Conservation (phyloP, 345 rosid species). For the Zanthoxylum bungeanum region DNA sequence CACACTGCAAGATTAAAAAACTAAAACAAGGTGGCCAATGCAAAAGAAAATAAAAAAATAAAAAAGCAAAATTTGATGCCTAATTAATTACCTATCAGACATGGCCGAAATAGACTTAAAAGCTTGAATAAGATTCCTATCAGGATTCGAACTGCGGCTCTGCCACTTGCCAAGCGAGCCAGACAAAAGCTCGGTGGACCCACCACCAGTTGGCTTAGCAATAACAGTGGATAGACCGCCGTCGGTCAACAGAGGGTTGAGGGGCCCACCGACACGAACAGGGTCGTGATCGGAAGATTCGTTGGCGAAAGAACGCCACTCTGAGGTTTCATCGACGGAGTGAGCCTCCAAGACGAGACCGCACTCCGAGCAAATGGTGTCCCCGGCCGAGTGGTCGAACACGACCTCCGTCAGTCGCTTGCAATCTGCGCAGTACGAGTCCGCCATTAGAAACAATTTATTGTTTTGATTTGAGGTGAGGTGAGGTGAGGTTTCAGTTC, state of each 20-base stretch:
- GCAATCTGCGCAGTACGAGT: slow-evolving; percentile 43
- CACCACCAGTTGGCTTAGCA: slow-evolving; percentile 28
- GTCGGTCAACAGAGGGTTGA: slow-evolving; percentile 39
- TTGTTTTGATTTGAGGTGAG: no score
- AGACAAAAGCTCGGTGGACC: slow-evolving; percentile 16
- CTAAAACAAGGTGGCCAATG: not conserved
- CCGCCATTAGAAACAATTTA: no score
- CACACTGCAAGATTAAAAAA: not conserved
- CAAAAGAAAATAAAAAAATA: not conserved
- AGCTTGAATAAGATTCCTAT: slow-evolving; percentile 32
- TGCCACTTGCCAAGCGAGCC: slow-evolving; percentile 38
- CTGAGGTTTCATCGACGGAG: slow-evolving; percentile 44
- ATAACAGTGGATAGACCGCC: slow-evolving; percentile 44
- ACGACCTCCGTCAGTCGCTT: slow-evolving; percentile 35
- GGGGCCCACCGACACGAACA: slow-evolving; percentile 43
- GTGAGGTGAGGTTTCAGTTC: not conserved
- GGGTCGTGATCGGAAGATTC: slow-evolving; percentile 40
- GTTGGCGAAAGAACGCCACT: slow-evolving; percentile 47
- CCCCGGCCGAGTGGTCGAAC: slow-evolving; percentile 44
- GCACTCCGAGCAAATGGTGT: slow-evolving; percentile 49
- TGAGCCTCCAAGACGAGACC: slow-evolving; percentile 45
- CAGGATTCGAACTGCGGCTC: slow-evolving; percentile 37
- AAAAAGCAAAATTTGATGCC: not conserved
- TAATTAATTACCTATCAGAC: slow-evolving; percentile 37
- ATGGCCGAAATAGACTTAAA: slow-evolving; percentile 40